Conservation (phyloP, 441 rosid genomes). For the Hura crepitans region DNA sequence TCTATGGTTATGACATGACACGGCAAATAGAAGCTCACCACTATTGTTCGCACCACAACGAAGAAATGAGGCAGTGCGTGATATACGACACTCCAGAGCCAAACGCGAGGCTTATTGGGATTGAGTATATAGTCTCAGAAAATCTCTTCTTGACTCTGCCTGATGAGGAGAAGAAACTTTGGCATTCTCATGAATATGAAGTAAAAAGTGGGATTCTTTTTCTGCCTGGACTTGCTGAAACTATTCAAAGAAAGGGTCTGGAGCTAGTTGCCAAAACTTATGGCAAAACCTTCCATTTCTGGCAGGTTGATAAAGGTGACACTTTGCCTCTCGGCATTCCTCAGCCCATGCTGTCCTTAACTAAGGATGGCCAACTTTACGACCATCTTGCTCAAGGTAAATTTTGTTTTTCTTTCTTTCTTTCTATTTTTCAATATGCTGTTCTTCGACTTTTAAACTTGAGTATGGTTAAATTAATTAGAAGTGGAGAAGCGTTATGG, state of each 20-base stretch:
- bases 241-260: conserved; percentile 50
- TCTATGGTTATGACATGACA: conserved; percentile 63
- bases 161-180: conserved; percentile 63
- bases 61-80: conserved; percentile 76
- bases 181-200: conserved; percentile 76
- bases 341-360: conserved; percentile 62
- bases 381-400: conserved; percentile 34
- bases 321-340: conserved; percentile 64
- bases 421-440: too few relatives aligned
- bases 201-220: conserved; percentile 69
- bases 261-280: conserved; percentile 60
- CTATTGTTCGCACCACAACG: conserved; percentile 68
- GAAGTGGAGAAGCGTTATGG: conserved; percentile 45
- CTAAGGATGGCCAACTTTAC: conserved; percentile 59
- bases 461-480: neutral
- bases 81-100: conserved; percentile 50
- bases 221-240: conserved; percentile 64
- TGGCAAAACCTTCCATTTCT: conserved; percentile 65
- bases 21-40: conserved; percentile 77
- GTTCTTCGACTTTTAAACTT: too few relatives aligned
- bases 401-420: too few relatives aligned
- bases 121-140: conserved; percentile 70
- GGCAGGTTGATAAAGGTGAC: conserved; percentile 78
- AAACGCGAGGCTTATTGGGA: conserved; percentile 58
- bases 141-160: conserved; percentile 52